Conservation (phyloP, 768 basidiomycete genomes). For the Royoungia palumana region DNA sequence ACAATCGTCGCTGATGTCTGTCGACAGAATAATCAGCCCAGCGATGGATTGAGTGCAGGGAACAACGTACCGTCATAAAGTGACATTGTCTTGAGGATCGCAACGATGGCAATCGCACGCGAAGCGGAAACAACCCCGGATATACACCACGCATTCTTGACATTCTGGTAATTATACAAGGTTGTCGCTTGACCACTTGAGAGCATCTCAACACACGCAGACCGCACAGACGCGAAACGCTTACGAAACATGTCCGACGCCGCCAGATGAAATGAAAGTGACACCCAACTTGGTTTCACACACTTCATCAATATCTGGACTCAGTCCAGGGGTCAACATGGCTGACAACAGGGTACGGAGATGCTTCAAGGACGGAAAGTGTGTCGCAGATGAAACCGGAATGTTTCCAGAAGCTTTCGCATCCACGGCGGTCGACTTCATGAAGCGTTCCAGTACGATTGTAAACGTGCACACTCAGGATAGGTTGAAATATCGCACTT, state of each 20-base stretch:
- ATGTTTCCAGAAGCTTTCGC: conserved; percentile 51
- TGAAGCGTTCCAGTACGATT: conserved; percentile 51
- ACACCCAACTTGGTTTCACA: conserved; percentile 59
- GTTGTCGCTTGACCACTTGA: conserved; percentile 34
- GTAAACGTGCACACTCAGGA: conserved; percentile 45
- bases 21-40: neutral
- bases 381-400: conserved; percentile 35
- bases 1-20: conserved; percentile 67
- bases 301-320: conserved; percentile 64
- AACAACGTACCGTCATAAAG: conserved; percentile 58
- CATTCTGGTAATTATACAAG: conserved; percentile 35
- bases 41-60: neutral
- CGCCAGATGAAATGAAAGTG: conserved; percentile 31
- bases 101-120: conserved; percentile 62
- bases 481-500: conserved; percentile 10
- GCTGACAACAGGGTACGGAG: conserved; percentile 61
- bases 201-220: neutral
- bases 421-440: conserved; percentile 45
- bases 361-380: conserved; percentile 46
- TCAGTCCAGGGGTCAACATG: conserved; percentile 68
- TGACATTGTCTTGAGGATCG: conserved; percentile 68
- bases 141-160: conserved; percentile 63
- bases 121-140: conserved; percentile 69
- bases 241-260: conserved; percentile 52
- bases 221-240: conserved; percentile 2